Evolutionary conservation across 2,329 filamentous ascomycete species (phyloP).

Genomic region (Colletotrichum somersetense): DNA sequence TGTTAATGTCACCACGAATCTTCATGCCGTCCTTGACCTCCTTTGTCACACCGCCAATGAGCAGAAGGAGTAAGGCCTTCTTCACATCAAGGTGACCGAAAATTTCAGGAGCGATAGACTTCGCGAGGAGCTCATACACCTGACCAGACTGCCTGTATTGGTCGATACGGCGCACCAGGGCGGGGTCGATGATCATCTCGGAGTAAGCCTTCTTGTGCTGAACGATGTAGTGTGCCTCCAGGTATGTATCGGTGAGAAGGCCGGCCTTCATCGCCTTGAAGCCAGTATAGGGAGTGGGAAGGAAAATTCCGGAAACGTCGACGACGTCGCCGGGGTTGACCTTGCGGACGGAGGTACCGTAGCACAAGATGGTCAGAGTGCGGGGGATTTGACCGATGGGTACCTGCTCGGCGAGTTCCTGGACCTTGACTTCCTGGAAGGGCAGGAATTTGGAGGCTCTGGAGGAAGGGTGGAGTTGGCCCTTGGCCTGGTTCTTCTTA

Average conservation of each 20-base stretch:
- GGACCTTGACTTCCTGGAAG: slow-evolving; percentile 98
- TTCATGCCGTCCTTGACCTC: slow-evolving; percentile 98
- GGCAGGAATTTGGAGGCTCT: slow-evolving; percentile 96
- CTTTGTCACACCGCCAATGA: slow-evolving; percentile 96
- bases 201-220: slow-evolving; percentile 99
- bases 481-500: slow-evolving; percentile 89
- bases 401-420: slow-evolving; percentile 99
- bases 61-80: slow-evolving; percentile 93
- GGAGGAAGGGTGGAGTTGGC: slow-evolving; percentile 94
- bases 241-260: slow-evolving; percentile 95
- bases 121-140: slow-evolving; percentile 94
- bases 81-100: slow-evolving; percentile 97
- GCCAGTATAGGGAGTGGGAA: slow-evolving; percentile 98
- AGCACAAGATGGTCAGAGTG: slow-evolving; percentile 88
- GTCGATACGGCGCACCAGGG: slow-evolving; percentile 85
- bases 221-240: slow-evolving; percentile 92
- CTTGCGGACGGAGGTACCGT: slow-evolving; percentile 86
- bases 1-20: slow-evolving; percentile 98
- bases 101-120: slow-evolving; percentile 97
- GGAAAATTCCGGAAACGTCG: slow-evolving; percentile 93
- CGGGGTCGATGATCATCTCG: slow-evolving; percentile 85
- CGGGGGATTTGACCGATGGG: slow-evolving; percentile 97
- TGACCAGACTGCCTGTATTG: slow-evolving; percentile 87
- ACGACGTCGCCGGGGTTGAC: slow-evolving; percentile 95
- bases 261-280: slow-evolving; percentile 98